Evolutionary conservation across 1,284 basidiomycete genomes (phyloP), one percentile per base, ranked within the genome.

Genomic region (Bondarzewia mesenterica): DNA sequence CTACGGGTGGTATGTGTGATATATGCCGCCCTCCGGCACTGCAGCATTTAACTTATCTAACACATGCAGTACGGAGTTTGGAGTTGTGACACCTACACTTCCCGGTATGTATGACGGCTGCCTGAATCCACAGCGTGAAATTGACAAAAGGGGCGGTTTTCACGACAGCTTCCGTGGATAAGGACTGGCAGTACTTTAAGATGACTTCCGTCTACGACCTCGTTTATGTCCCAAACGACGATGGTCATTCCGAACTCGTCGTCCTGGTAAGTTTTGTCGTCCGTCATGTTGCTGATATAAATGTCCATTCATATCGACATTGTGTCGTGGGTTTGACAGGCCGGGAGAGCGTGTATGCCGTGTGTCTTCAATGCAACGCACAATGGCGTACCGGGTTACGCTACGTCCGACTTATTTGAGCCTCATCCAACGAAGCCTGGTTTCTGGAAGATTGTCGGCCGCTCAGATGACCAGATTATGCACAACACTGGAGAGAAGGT

Each of bases 401-500:
- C 56, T 5, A 61, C 69, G 1, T 61, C 58, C 15, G 74, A 76
- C 52, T 52, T 76, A 15, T 59, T 69, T 18, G 49, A 59, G 2
- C 67, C 64, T 8, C 74, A 76, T 53, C 70, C 72, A 7, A 64
- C 62, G 0, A 68, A 67, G 43, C 52, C 58, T 10, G 65, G 64
- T 18, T 59, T 62, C 8, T 76, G 69, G 67, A 66, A 64, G 49
- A 58, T 73, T 46, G 62, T 60, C 29, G 73, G 72, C 4, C 61
- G 73, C 7, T 54, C 57, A 3, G 72, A 75, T 47, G 71, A 73
- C 50, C 71, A 72, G 48, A 71, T 74, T 22, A 68, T 73, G 46
- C 68, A 68, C 47, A 62, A 59, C 7, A 71, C 65, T 16, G 73
- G 72, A 10, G 72, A 74, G 54, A 74, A 74, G 62, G 69, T 70